phyloP scores from a whole-genome alignment of 768 basidiomycete genomes.

The Tremella fuciformis region DNA sequence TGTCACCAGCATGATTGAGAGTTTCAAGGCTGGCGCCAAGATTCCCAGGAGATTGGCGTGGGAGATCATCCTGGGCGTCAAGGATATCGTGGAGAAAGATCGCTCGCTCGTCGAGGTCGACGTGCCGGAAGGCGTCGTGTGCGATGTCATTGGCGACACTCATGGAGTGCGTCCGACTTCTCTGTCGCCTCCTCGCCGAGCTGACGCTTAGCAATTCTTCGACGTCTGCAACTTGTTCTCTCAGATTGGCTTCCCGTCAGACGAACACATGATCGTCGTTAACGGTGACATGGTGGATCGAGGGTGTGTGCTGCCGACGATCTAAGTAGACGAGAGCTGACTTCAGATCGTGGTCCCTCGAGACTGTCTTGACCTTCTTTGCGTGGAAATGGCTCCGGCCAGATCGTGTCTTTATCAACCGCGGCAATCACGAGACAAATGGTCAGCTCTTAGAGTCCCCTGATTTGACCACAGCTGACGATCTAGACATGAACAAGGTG shows the following conservation, averaged over 20 bases:
- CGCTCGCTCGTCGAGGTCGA: conserved; percentile 74
- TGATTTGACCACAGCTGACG: background rate
- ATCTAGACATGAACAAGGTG: conserved; percentile 77
- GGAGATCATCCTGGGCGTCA: conserved; percentile 90
- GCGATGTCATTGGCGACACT: conserved; percentile 87
- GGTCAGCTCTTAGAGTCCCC: conserved; percentile 20
- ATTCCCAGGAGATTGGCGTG: conserved; percentile 84
- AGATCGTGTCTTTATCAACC: conserved; percentile 82
- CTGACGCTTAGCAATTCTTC: conserved; percentile 74
- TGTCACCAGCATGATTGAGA: conserved; percentile 77
- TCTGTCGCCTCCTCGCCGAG: background rate
- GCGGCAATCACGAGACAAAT: conserved; percentile 74
- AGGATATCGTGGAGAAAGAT: conserved; percentile 70
- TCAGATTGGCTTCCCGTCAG: conserved; percentile 77
- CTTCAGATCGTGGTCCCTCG: conserved; percentile 49
- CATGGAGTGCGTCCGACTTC: conserved; percentile 49
- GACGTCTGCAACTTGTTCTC: conserved; percentile 84
- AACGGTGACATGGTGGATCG: conserved; percentile 85
- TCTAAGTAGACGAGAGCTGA: conserved; percentile 56
- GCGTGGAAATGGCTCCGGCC: conserved; percentile 98
- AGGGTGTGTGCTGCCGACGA: conserved; percentile 64
- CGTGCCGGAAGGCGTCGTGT: conserved; percentile 71
- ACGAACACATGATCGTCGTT: conserved; percentile 64
- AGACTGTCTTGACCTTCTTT: conserved; percentile 79
- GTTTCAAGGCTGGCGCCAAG: conserved; percentile 94